These are phyloP conservation scores for Daldinia grandis DNA, from an alignment of 495 filamentous ascomycete species.

Conservation along the genomic window DNA sequence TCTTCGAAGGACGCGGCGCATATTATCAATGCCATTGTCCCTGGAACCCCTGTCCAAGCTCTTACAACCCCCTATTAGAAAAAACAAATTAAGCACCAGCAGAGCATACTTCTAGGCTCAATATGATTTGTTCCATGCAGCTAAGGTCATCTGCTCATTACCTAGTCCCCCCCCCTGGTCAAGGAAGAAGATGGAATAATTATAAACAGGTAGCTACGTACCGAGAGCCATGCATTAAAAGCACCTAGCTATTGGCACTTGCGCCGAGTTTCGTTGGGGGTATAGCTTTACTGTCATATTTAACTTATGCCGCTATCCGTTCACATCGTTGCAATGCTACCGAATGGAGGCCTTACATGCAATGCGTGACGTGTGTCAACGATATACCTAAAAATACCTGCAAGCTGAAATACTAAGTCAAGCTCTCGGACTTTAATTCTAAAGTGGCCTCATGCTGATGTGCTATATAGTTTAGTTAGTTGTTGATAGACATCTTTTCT, in stretches of 20 bases:
- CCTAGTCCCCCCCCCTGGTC: neutral
- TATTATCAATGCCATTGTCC: neutral
- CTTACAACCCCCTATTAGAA: neutral
- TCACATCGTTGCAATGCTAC: neutral
- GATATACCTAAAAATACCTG: neutral
- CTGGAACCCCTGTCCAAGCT: neutral
- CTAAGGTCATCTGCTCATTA: neutral
- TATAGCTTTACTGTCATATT: constrained; percentile 1
- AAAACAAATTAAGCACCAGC: neutral
- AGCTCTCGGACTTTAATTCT: neutral
- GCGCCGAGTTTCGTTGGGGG: neutral
- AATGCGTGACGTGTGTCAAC: neutral
- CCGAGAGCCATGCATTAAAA: neutral
- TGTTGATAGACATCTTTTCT: neutral
- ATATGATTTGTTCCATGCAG: constrained; percentile 15
- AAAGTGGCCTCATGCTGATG: neutral
- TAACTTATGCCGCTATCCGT: neutral
- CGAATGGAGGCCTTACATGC: neutral
- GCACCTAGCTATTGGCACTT: neutral
- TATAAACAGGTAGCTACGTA: neutral
- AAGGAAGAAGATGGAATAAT: neutral
- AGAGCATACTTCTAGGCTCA: neutral
- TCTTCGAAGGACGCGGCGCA: neutral
- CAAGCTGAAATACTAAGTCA: neutral
- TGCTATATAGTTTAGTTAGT: neutral